Evolutionary conservation across 2,329 filamentous ascomycete genomes (phyloP).

Genomic region (Aspergillus sojae): DNA sequence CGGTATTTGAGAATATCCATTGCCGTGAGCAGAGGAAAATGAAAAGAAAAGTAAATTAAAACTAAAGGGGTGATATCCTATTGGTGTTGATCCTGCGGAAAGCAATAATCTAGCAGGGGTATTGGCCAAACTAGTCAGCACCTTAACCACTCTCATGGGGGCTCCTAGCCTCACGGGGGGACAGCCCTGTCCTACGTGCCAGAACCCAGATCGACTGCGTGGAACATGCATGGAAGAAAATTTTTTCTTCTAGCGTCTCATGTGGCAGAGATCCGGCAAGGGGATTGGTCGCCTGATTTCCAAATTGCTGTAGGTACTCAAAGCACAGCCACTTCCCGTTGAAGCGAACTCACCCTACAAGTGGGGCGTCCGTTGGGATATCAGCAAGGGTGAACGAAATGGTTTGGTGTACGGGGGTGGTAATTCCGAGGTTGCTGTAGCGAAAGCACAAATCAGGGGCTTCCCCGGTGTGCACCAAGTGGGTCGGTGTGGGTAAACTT

Average conservation of each 20-base stretch:
- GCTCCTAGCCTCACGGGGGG: not conserved
- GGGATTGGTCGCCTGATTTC: conserved; percentile 4
- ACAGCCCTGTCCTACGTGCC: not conserved
- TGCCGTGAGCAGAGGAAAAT: not conserved
- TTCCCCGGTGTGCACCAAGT: not conserved
- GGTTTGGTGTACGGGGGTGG: not conserved
- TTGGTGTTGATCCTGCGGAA: not conserved
- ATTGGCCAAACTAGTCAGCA: conserved; percentile 9
- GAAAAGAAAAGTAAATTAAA: not conserved
- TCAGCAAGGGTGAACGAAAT: conserved; percentile 5
- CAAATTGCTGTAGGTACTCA: not conserved
- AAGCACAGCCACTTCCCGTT: conserved; percentile 14
- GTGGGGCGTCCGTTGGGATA: not conserved
- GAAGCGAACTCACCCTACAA: not conserved
- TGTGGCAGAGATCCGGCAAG: not conserved
- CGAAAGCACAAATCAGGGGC: not conserved
- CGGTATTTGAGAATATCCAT: not conserved
- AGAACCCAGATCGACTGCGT: not conserved
- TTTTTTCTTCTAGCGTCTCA: conserved; percentile 9
- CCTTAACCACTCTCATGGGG: conserved; percentile 10
- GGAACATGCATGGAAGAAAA: conserved; percentile 13
- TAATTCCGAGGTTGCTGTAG: not conserved
- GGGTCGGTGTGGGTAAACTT: not conserved
- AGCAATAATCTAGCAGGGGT: conserved; percentile 7
- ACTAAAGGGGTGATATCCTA: not conserved